Percentiles rank a stretch among this genome's conserved stretches.
These are phyloP conservation scores for Tinospora cordifolia DNA, from an alignment of 164 flowering plant genomes.

Conservation along the genomic window DNA sequence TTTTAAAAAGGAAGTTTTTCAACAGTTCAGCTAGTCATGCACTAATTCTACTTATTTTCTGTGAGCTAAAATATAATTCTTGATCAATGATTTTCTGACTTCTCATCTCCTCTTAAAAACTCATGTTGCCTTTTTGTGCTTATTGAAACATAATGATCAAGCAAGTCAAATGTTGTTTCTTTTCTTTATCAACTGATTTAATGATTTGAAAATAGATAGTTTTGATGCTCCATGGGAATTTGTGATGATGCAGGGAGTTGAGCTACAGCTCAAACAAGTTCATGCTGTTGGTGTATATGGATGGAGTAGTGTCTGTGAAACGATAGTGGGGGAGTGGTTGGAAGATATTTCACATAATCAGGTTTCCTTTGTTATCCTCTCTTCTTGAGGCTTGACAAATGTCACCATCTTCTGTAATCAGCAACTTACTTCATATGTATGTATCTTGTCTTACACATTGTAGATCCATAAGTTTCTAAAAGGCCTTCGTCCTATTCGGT, in stretches of 20 bases:
- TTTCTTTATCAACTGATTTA: neutral
- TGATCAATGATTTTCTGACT: neutral
- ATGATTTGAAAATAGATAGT: neutral
- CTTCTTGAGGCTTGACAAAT: neutral
- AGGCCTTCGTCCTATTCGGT: constrained; percentile 80
- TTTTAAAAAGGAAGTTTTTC: too few species aligned
- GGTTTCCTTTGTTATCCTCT: constrained; percentile 34
- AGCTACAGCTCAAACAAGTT: constrained; percentile 81
- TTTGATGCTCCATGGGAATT: neutral
- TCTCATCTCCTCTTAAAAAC: neutral
- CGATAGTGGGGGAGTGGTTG: constrained; percentile 83
- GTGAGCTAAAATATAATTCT: neutral
- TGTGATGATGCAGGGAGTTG: constrained; percentile 69
- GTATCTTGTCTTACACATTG: neutral
- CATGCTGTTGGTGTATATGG: constrained; percentile 86
- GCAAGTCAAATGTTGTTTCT: neutral
- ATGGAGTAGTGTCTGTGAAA: constrained; percentile 77
- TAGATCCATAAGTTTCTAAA: constrained; percentile 68
- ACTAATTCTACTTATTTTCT: neutral
- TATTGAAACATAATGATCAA: neutral
- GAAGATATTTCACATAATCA: constrained; percentile 95
- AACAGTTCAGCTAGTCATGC: neutral
- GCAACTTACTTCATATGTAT: neutral
- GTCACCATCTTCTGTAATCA: neutral
- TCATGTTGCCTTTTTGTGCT: neutral